Conservation (phyloP, 2,329 filamentous ascomycete species). For the Fusarium dlaminii region DNA sequence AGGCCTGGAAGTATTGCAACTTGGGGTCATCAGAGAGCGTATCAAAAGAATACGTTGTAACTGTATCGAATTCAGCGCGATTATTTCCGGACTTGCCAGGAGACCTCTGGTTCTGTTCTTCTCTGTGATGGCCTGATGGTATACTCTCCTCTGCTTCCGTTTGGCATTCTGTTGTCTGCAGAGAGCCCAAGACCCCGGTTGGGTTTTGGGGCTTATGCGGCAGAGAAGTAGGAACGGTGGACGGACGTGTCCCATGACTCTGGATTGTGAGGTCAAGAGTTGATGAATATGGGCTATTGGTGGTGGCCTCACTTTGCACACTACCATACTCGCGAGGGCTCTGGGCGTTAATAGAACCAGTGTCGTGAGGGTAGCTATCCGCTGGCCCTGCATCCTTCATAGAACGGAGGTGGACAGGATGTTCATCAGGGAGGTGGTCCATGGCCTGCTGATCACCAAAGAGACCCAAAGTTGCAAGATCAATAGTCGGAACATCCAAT, state of each 20-base stretch:
- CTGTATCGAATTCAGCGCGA: not conserved
- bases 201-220: fast-evolving
- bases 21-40: not conserved
- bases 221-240: not conserved
- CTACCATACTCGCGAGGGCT: no score
- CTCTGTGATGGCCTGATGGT: fast-evolving
- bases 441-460: fast-evolving
- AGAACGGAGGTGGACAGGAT: fast-evolving
- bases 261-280: not conserved
- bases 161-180: not conserved
- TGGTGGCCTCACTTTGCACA: fast-evolving
- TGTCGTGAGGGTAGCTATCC: not conserved
- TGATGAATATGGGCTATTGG: not conserved
- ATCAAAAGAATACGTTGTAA: not conserved
- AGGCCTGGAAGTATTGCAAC: not conserved
- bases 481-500: fast-evolving
- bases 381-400: fast-evolving
- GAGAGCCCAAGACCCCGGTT: fast-evolving
- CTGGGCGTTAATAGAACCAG: fast-evolving
- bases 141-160: fast-evolving
- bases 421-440: fast-evolving
- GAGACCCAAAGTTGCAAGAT: fast-evolving
- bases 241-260: not conserved
- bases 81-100: fast-evolving
- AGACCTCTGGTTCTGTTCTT: no score